A percentile compares a stretch with the other conserved stretches of the same genome.
Conservation (phyloP, 768 basidiomycete species). For the Filobasidium floriforme region DNA sequence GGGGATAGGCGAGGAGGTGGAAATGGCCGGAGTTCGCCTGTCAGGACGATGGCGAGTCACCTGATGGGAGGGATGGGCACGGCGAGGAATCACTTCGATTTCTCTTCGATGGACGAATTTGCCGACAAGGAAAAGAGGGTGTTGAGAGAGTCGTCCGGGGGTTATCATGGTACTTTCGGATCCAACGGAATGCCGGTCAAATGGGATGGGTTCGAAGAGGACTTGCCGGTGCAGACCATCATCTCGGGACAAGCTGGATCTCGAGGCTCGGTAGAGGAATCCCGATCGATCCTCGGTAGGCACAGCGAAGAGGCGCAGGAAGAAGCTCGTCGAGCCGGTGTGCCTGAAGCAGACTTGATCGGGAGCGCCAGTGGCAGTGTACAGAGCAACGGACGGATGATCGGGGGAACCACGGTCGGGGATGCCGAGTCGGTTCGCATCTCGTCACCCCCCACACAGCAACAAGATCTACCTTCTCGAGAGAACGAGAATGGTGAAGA, state of each 20-base stretch:
- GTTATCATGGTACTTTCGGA: not conserved
- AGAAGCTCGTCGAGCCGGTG: not conserved
- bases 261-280: not conserved
- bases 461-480: conserved; percentile 1
- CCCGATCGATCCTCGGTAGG: not conserved
- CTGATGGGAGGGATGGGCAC: conserved; percentile 31
- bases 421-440: conserved; percentile 6
- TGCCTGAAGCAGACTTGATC: conserved; percentile 8
- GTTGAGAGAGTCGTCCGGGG: not conserved
- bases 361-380: not conserved
- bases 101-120: conserved; percentile 40
- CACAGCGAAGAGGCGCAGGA: not conserved
- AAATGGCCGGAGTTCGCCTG: conserved; percentile 2
- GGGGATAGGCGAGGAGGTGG: conserved; percentile 13
- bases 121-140: conserved; percentile 31
- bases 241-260: not conserved
- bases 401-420: conserved; percentile 18
- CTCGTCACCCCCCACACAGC: conserved; percentile 6
- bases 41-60: conserved; percentile 9
- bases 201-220: conserved; percentile 17
- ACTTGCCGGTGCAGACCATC: not conserved
- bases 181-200: conserved; percentile 3
- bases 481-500: not conserved
- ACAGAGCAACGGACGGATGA: conserved; percentile 12
- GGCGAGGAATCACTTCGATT: conserved; percentile 34